Percentiles rank a stretch among this genome's conserved stretches.
Conservation (phyloP, 495 filamentous ascomycete species). For the Tuber microsphaerosporum region DNA sequence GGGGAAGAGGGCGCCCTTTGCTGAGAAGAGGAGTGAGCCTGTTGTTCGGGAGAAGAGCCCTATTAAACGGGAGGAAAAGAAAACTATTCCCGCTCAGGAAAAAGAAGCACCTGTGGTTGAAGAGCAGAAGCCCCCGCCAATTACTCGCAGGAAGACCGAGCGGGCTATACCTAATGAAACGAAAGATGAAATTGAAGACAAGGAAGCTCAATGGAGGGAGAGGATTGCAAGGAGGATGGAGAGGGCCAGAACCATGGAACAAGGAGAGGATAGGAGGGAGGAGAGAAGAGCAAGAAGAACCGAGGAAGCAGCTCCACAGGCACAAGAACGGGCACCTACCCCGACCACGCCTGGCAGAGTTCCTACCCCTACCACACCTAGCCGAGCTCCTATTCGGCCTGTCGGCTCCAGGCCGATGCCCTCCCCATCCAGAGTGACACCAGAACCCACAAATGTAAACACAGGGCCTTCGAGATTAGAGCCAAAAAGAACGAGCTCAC, state of each 20-base stretch:
- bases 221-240: constrained; percentile 4
- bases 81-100: not conserved
- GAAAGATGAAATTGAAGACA: not conserved
- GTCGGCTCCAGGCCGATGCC: not conserved
- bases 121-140: constrained; percentile 3
- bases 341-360: not conserved
- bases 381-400: not conserved
- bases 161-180: not conserved
- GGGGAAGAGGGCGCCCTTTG: not conserved
- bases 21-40: not conserved
- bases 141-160: not conserved
- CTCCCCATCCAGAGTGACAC: not conserved
- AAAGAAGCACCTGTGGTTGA: constrained; percentile 10
- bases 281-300: not conserved
- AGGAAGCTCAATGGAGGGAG: constrained; percentile 7
- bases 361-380: not conserved
- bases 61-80: constrained; percentile 7
- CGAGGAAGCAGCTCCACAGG: constrained; percentile 9
- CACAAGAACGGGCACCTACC: constrained; percentile 4
- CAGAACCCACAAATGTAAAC: not conserved
- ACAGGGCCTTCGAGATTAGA: not conserved
- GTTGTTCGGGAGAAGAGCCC: not conserved
- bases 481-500: not conserved
- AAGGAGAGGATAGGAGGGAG: not conserved
- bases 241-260: constrained; percentile 1